Evolutionary conservation across 345 rosid species (phyloP).

Genomic region (Acer negundo): DNA sequence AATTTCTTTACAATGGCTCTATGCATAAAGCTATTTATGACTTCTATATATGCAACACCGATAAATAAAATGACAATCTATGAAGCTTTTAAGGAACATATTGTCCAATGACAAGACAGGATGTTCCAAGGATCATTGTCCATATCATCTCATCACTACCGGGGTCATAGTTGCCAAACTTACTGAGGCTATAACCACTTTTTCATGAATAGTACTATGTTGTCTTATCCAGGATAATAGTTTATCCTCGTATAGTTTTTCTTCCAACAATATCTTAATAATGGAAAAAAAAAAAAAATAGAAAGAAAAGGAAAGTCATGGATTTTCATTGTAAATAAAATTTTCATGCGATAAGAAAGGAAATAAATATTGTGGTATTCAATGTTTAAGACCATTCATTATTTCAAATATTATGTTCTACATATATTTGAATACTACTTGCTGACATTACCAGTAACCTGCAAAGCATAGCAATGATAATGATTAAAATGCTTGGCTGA

Average conservation of each 20-base stretch:
- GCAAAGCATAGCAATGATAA: background rate
- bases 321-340: background rate
- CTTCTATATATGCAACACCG: background rate
- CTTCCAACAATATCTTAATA: background rate
- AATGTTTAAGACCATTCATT: slow-evolving; percentile 2
- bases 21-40: background rate
- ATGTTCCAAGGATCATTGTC: background rate
- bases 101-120: background rate
- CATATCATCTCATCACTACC: background rate
- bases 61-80: background rate
- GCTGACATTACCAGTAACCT: background rate
- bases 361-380: background rate
- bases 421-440: background rate
- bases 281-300: background rate
- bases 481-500: background rate
- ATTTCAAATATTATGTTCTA: background rate
- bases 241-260: background rate
- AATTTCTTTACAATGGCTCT: background rate
- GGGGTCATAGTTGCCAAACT: background rate
- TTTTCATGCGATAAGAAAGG: background rate
- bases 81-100: background rate
- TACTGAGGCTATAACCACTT: background rate
- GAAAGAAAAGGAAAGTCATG: background rate
- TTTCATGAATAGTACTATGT: background rate
- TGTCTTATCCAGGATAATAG: background rate